Evolutionary conservation across 345 rosid genomes (phyloP), one percentile per base, ranked within the genome.

Genomic region (Dovyalis caffra): DNA sequence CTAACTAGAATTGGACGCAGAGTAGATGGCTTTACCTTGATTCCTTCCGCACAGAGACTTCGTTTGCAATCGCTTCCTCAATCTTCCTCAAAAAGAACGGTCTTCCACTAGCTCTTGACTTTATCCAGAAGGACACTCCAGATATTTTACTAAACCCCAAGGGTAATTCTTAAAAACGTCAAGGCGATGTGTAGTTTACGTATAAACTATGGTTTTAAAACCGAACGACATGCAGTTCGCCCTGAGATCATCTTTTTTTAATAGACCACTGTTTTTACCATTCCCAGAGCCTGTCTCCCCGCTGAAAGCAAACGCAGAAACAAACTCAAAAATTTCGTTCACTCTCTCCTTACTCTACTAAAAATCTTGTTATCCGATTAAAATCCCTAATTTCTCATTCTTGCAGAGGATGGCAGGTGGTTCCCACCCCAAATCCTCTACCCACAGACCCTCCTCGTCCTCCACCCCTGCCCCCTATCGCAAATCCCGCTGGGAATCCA

Each of bases 401-500:
- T 32, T 25, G 6, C 72, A 38, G 76, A 75, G 25, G 74, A 92
- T 92, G 97, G 88, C 86, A 32, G 86, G 90, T 23, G 85, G 86
- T 64, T 75, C 75, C 77, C 89, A 79, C 77, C 76, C 78, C 6
- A 90, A 83, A 72, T 80, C 90, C 65, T 76, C 87, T 8, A 49
- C 78, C 23, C 76, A 80, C 45, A 85, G 81, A 64, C 86, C 81
- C 37, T 71, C 85, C 35, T 15, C 86, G 34, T 63, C 86, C 31
- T 72, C 84, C 70, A 56, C 28, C 28, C 76, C 85, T 26, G 77
- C 85, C 3, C 78, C 86, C 43, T 66, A 84, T 38, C 91, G 88
- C 62, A 90, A 88, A 74, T 86, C 92, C 8, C 91, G 92, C 43
- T 89, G 92, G 96, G 90, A 77, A 66, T 82, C 79, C 25, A 65